Percentiles rank a stretch among this genome's conserved stretches.
These are phyloP conservation scores for Syncephalastrum monosporum DNA, from an alignment of 371 early-diverging fungal species.

Conservation along the genomic window DNA sequence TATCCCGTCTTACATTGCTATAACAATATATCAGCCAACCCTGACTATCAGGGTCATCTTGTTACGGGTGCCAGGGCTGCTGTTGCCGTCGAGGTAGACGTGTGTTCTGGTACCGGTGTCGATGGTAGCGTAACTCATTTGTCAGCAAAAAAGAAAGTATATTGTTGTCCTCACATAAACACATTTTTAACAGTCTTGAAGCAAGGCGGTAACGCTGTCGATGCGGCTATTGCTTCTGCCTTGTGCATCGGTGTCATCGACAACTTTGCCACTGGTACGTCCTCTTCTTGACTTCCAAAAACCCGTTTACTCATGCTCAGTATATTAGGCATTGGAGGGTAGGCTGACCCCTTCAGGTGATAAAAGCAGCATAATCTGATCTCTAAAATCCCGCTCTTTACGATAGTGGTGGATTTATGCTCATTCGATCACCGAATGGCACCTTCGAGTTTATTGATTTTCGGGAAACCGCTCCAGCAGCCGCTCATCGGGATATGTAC, in stretches of 20 bases:
- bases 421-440: conserved; percentile 73
- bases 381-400: not conserved
- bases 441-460: conserved; percentile 71
- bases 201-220: conserved; percentile 95
- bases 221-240: conserved; percentile 93
- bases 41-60: conserved; percentile 20
- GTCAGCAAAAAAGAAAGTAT: not conserved
- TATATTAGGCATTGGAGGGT: conserved; percentile 46
- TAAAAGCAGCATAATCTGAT: not conserved
- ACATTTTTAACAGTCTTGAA: conserved; percentile 58
- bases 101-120: conserved; percentile 84
- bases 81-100: conserved; percentile 83
- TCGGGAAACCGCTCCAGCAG: conserved; percentile 91
- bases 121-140: conserved; percentile 51
- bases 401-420: conserved; percentile 93
- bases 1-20: no score
- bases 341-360: conserved; percentile 8
- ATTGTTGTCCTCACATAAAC: not conserved
- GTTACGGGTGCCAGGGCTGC: conserved; percentile 61
- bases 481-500: conserved; percentile 73
- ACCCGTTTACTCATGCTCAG: not conserved
- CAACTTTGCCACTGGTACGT: conserved; percentile 92
- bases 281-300: not conserved
- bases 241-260: conserved; percentile 95
- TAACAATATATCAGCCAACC: no score